Conservation (phyloP, 805 yeast species). For the Yueomyces sinensis region DNA sequence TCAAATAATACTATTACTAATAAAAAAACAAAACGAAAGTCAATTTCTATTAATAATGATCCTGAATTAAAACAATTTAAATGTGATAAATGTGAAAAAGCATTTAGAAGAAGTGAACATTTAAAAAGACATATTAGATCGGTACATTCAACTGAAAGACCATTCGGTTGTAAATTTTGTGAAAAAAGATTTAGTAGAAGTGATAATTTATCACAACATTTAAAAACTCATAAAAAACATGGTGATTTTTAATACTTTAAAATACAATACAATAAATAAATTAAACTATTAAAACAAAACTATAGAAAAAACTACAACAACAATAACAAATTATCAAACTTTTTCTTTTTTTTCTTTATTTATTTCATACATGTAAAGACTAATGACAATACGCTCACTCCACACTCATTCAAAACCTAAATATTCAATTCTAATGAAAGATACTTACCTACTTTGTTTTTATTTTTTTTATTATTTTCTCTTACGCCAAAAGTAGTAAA, state of each 20-base stretch:
- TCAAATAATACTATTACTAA: not conserved
- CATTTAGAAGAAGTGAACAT: conserved; percentile 53
- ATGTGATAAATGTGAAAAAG: conserved; percentile 29
- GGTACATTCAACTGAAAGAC: conserved; percentile 48
- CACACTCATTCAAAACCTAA: too few relatives aligned
- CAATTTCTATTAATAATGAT: not conserved
- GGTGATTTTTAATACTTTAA: conserved; percentile 15
- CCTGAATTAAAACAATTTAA: conserved; percentile 24
- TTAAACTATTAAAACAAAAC: too few relatives aligned
- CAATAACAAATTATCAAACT: too few relatives aligned
- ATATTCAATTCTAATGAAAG: too few relatives aligned
- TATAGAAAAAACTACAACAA: too few relatives aligned
- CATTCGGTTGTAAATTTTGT: conserved; percentile 47
- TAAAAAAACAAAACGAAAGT: not conserved
- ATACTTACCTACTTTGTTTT: too few relatives aligned
- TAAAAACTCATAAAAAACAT: conserved; percentile 36
- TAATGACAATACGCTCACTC: too few relatives aligned
- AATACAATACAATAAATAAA: too few relatives aligned
- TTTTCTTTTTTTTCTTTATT: too few relatives aligned
- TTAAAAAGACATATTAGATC: conserved; percentile 55
- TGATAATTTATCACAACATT: conserved; percentile 56
- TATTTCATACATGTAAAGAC: too few relatives aligned
- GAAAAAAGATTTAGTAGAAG: conserved; percentile 51
- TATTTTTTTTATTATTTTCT: too few relatives aligned
- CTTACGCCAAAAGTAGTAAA: too few relatives aligned